Percentiles rank a stretch among this genome's conserved stretches.
Conservation (phyloP, 108 stramenopile genomes). For the Poteriospumella lacustris region DNA sequence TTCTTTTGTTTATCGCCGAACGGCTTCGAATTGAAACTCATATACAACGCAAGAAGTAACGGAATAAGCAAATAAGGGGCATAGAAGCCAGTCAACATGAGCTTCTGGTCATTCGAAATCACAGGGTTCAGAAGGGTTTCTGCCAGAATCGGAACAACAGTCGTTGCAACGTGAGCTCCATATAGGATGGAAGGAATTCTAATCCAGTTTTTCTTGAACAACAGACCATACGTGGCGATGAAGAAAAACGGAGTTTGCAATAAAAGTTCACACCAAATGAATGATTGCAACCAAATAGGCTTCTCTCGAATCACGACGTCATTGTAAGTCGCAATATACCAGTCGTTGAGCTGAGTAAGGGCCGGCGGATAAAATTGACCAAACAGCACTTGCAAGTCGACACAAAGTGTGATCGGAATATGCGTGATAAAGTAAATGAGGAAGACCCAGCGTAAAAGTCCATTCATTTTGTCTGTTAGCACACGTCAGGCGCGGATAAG, state of each 20-base stretch:
- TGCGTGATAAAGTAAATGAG: constrained; percentile 68
- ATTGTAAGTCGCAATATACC: constrained; percentile 56
- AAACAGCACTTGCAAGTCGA: constrained; percentile 68
- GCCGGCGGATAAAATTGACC: constrained; percentile 58
- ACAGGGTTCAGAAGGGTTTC: constrained; percentile 39
- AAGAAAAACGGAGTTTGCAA: constrained; percentile 77
- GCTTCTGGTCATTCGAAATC: constrained; percentile 52
- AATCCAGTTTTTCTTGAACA: constrained; percentile 33
- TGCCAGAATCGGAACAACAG: constrained; percentile 66
- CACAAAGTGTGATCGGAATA: constrained; percentile 68
- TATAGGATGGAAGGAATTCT: constrained; percentile 54
- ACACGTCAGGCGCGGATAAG: too few relatives aligned
- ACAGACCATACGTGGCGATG: constrained; percentile 53
- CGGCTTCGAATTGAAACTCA: not conserved
- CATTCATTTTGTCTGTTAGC: constrained; percentile 24
- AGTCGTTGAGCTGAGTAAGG: constrained; percentile 57
- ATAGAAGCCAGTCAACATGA: constrained; percentile 54
- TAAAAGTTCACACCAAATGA: constrained; percentile 61
- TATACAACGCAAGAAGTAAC: constrained; percentile 42
- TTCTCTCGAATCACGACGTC: constrained; percentile 4
- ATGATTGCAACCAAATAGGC: constrained; percentile 54
- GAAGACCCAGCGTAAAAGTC: constrained; percentile 44
- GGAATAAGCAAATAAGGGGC: constrained; percentile 71
- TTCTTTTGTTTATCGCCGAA: too few relatives aligned
- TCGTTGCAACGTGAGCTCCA: constrained; percentile 65